Base-by-base conservation (phyloP, 345 rosid genomes). In the Orychophragmus violaceus region DNA sequence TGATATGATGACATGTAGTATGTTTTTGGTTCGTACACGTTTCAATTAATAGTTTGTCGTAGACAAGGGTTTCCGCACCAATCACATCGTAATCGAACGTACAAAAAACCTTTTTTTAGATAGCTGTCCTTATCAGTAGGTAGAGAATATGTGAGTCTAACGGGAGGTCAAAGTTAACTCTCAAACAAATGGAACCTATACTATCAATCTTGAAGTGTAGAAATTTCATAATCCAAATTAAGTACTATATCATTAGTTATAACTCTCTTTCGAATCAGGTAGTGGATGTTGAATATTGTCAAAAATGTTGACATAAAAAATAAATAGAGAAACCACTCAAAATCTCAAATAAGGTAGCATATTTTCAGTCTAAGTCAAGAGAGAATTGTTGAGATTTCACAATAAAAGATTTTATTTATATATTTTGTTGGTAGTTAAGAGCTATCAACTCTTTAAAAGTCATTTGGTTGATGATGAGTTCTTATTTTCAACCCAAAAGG, bases 71-170 rank as follows among this genome's bases (percentile, higher is more conserved):
- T 63, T 25, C 0, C 0, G 14, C 6, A 19, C 33, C 39, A 54
- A 44, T 32, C 56, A 54, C 49, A 69, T 69, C 24, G 64, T 25
- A 50, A 12, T 59, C 24, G 29, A 10, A 39, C 1, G 19, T 25
- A 41, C 7, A 35, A 44, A 32, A 29, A 3, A 2, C 19, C 29
- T 21, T 22, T 54, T 33, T 28, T 1, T 58, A 72, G 48, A 30
- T 49, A 65, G 45, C 3, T 58, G 37, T 72, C 76, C 2, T 13
- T 59, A 17, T 72, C 55, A 65, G 55, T 72, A 50, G 71, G 71
- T 72, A 64, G 52, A 37, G 36, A 48, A 25, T 49, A 23, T 12
- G 14, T 17, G 42, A n/a, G 17, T 19, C 24, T 46, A 42, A 14
- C 10, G 58, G 28, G 12, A 57, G 37, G 10, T 36, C 60, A 37